Conservation (phyloP, 257 asterid species). For the Misopates orontium region DNA sequence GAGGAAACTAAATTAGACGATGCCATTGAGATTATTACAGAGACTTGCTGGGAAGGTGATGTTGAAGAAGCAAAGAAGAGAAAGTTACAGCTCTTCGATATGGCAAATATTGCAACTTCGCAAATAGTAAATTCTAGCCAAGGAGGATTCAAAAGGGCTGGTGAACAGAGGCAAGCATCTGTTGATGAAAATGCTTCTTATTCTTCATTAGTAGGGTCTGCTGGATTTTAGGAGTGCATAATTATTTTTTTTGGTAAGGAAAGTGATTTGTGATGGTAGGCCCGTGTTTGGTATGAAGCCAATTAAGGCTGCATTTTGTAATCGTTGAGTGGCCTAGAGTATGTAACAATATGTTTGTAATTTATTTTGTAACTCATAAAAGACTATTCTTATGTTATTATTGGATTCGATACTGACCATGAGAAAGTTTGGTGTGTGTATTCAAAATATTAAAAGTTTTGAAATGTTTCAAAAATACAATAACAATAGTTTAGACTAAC, state of each 20-base stretch:
- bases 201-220: conserved; percentile 87
- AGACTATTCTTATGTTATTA: no score
- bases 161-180: conserved; percentile 28
- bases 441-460: no score
- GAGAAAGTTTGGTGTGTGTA: no score
- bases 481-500: no score
- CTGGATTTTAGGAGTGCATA: conserved; percentile 58
- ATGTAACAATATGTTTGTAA: no score
- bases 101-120: conserved; percentile 51
- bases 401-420: no score
- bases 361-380: no score
- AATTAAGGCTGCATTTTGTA: neutral
- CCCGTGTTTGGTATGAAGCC: neutral
- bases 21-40: conserved; percentile 70
- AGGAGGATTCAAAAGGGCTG: conserved; percentile 30
- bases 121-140: conserved; percentile 30
- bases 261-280: neutral
- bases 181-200: conserved; percentile 83
- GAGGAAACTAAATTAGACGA: conserved; percentile 58
- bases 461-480: no score
- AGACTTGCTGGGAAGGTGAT: conserved; percentile 96
- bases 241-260: neutral
- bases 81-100: conserved; percentile 50
- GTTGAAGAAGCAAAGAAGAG: conserved; percentile 69
- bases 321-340: no score